Evolutionary conservation across 306 rosid genomes (phyloP).

Genomic region (Pyrus communis): DNA sequence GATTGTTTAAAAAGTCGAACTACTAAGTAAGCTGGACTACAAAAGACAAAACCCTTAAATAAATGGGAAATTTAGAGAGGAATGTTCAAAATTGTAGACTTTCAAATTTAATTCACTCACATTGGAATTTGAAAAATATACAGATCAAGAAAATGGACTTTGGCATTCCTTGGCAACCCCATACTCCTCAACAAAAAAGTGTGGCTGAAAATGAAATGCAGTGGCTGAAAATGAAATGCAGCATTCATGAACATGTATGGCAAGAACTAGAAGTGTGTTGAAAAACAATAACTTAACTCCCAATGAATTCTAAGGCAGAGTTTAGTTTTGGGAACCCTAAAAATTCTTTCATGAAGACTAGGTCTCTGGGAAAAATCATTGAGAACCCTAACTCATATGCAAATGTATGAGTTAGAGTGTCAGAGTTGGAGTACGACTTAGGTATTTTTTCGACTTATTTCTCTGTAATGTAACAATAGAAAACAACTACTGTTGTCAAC

Average conservation of each 20-base stretch:
- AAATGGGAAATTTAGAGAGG: not conserved
- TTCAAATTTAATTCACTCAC: not conserved
- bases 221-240: not conserved
- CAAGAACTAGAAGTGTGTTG: not conserved
- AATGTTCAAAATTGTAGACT: not conserved
- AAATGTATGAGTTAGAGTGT: too few species aligned
- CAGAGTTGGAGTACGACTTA: too few species aligned
- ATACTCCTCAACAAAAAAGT: not conserved
- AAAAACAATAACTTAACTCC: not conserved
- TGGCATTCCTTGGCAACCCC: not conserved
- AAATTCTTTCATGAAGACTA: not conserved
- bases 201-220: not conserved
- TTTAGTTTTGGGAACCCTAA: not conserved
- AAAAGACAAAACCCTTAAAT: too few species aligned
- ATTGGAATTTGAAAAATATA: not conserved
- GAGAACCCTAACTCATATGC: not conserved
- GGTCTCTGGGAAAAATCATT: too few species aligned
- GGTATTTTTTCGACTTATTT: too few species aligned
- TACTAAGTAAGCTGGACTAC: too few species aligned
- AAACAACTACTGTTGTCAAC: too few species aligned
- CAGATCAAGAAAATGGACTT: not conserved
- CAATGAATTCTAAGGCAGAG: not conserved
- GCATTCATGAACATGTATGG: not conserved
- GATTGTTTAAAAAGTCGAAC: too few species aligned
- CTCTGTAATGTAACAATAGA: too few species aligned